phyloP scores from a whole-genome alignment of 371 early-diverging fungal genomes.

The Umbelopsis sp. region DNA sequence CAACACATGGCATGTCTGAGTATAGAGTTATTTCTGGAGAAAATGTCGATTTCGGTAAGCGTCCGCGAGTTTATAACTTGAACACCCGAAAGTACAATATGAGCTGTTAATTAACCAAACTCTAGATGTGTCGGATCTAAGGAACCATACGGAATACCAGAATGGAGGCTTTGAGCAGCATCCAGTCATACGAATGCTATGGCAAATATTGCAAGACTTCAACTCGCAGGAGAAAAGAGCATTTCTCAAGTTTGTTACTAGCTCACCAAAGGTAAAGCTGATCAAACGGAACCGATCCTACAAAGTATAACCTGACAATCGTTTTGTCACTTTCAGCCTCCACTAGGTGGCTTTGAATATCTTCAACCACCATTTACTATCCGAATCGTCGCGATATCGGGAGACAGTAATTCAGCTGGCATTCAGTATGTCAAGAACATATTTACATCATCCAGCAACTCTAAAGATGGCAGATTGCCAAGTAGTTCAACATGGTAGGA shows the following conservation, averaged over 20 bases:
- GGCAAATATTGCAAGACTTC: slow-evolving; percentile 76
- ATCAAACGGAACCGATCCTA: background rate
- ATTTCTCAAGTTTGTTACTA: slow-evolving; percentile 88
- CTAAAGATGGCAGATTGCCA: slow-evolving; percentile 53
- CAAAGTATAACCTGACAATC: background rate
- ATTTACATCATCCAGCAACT: slow-evolving; percentile 4
- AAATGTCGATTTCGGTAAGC: slow-evolving; percentile 63
- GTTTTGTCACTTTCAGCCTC: slow-evolving; percentile 58
- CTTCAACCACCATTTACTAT: slow-evolving; percentile 77
- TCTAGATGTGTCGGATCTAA: slow-evolving; percentile 71
- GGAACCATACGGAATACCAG: slow-evolving; percentile 83
- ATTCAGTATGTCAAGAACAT: slow-evolving; percentile 26
- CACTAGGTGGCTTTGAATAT: slow-evolving; percentile 85
- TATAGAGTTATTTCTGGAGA: slow-evolving; percentile 79
- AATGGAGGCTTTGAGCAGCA: slow-evolving; percentile 80
- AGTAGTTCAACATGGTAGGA: slow-evolving; percentile 56
- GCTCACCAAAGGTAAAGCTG: slow-evolving; percentile 66
- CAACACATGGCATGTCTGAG: background rate
- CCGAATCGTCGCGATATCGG: slow-evolving; percentile 52
- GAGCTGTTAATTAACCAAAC: slow-evolving; percentile 9
- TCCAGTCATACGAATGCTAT: slow-evolving; percentile 77
- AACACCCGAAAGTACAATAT: background rate
- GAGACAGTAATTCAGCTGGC: slow-evolving; percentile 17
- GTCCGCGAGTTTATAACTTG: background rate
- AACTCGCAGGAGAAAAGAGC: slow-evolving; percentile 66